phyloP scores from a whole-genome alignment of 2,329 filamentous ascomycete genomes.

The Ophiognomonia clavigignenti-juglandacearum region DNA sequence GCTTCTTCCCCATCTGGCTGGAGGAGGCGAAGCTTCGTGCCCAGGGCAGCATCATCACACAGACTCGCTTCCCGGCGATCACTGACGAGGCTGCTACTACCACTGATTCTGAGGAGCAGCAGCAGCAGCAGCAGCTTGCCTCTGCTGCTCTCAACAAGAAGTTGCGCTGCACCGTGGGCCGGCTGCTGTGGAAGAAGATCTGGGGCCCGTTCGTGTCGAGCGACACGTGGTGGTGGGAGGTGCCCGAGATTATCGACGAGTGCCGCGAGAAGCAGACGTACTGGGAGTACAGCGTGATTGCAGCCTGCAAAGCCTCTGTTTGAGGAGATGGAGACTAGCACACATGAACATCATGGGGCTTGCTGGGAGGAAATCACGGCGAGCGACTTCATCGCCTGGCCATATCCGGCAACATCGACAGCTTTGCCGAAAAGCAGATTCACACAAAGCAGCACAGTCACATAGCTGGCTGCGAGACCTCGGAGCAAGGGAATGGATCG shows the following conservation, averaged over 20 bases:
- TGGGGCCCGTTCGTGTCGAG: constrained; percentile 51
- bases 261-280: constrained; percentile 48
- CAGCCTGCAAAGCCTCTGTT: constrained; percentile 43
- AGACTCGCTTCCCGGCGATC: constrained; percentile 44
- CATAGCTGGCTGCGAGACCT: background rate
- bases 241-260: constrained; percentile 48
- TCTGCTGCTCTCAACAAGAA: constrained; percentile 10
- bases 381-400: background rate
- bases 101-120: constrained; percentile 19
- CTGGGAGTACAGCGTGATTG: constrained; percentile 55
- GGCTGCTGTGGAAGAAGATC: constrained; percentile 56
- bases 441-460: too few relatives aligned
- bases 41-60: constrained; percentile 41
- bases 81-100: constrained; percentile 13
- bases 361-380: background rate
- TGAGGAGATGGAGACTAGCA: background rate
- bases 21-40: constrained; percentile 47
- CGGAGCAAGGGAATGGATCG: background rate
- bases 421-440: background rate
- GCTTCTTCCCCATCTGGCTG: constrained; percentile 55
- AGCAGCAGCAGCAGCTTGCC: too few relatives aligned
- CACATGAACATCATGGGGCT: background rate
- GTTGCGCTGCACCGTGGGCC: constrained; percentile 47
- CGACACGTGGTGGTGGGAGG: constrained; percentile 59
- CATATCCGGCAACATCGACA: background rate